Evolutionary conservation across 108 stramenopile genomes (phyloP).

Genomic region (Nannochloropsis oceanica): DNA sequence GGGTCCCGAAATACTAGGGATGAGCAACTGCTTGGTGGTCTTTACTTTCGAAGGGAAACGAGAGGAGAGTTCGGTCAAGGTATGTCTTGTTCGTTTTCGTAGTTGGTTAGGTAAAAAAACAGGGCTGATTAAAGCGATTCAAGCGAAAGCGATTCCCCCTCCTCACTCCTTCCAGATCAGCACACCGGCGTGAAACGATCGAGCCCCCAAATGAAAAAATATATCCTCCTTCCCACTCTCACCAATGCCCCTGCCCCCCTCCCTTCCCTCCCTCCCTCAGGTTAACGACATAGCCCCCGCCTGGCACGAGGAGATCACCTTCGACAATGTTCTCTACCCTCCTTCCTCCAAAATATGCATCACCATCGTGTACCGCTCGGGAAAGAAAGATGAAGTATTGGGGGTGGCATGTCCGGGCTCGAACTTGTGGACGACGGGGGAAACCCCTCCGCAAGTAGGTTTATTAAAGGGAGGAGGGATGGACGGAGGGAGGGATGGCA

Average conservation of each 20-base stretch:
- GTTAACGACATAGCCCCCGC: background rate
- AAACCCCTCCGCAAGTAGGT: background rate
- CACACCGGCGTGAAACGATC: no score
- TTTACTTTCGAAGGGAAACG: background rate
- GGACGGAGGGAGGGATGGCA: no score
- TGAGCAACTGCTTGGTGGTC: background rate
- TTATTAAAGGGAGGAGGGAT: no score
- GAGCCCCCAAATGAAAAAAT: background rate
- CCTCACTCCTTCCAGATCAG: no score
- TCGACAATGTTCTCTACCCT: background rate
- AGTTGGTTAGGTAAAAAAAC: no score
- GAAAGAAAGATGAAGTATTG: background rate
- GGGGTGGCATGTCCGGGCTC: background rate
- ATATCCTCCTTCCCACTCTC: background rate
- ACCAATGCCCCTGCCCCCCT: background rate
- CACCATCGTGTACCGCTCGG: background rate
- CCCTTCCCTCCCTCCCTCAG: background rate
- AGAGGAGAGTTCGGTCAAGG: background rate
- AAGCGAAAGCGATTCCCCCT: no score
- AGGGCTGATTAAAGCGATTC: no score
- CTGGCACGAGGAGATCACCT: background rate
- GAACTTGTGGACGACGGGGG: background rate
- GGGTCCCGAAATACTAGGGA: background rate
- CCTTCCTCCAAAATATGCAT: background rate
- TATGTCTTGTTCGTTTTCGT: background rate